Base-by-base conservation (phyloP, 1,284 basidiomycete genomes). In the Sanguinoderma infundibulare region DNA sequence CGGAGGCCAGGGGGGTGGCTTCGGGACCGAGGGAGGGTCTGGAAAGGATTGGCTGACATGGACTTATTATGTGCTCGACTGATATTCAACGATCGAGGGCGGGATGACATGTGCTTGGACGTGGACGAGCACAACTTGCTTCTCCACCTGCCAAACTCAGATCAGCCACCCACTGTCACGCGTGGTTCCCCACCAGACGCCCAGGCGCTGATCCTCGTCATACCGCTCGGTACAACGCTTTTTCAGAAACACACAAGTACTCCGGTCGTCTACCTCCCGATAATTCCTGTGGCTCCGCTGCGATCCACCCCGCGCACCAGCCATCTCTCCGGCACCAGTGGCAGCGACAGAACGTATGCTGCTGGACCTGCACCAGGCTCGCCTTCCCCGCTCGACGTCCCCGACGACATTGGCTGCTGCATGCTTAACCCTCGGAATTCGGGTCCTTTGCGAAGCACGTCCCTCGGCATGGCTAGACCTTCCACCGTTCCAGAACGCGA, bases 41-140 rank as follows among this genome's bases (percentile, higher is more conserved):
- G 26, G 46, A 32, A 32, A n/a, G 5, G 39, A 35, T 47, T 7
- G 46, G 46, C 24, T 50, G 47, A 58, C 51, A 58, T 58, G 50
- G 39, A 26, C 3, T 32, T 52, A 55, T 60, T 60, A 58, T 54
- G 54, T 42, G 44, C n/a, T n/a, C n/a, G 53, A n/a, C 17, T 56
- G 54, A 49, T 59, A 59, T 65, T 44, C 35, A 44, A 39, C 35
- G 55, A 54, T 55, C 53, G 46, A 20, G 49, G 36, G 39, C 39
- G 40, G 26, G 36, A n/a, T n/a, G n/a, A n/a, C n/a, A n/a, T n/a
- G n/a, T n/a, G n/a, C n/a, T 22, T 50, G 54, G 42, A 54, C 50
- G 59, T 24, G 34, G 34, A 28, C 12, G 34, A 36, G 10, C 32
- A 26, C 30, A 35, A 32, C 30, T n/a, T n/a, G n/a, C n/a, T n/a